Evolutionary conservation across 306 rosid species (phyloP), one percentile per base, ranked within the genome.

Genomic region (Quercus parvula): DNA sequence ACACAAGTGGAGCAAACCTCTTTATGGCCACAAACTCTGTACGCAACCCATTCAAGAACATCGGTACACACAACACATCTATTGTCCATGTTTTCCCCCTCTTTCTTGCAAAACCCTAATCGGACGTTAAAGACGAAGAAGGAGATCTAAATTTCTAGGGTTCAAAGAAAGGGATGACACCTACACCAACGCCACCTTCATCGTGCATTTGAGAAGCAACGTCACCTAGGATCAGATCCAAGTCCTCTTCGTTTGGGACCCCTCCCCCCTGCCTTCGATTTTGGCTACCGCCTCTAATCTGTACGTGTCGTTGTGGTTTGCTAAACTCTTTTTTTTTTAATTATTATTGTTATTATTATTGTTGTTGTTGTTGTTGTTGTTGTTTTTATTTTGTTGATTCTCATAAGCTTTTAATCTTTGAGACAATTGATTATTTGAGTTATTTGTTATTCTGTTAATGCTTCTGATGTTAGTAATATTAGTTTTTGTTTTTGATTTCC

Each of bases 231-330:
- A 83, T 70, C 88, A 77, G 91, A 89, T 94, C 87, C 81, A 25
- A 15, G 97, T 94, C 52, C 90, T 92, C 27, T 83, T 93, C 30
- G 93, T 89, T 5, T 94, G 97, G 97, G 97, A 94, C 81, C 63
- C 63, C 63, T 59, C 41, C 89, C 97, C 19, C 79, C 88, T 2
- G 97, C 92, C 2, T 89, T 94, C 1, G 86, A 91, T 71, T 94
- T 92, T 17, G 97, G 98, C 5, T 90, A 28, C 31, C 31, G 4
- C 31, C 31, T 28, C 31, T 55, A 4, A 1, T 38, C 1, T 55
- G 24, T 24, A 24, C 24, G 24, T 24, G 24, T 24, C 24, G 24
- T 24, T 24, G 24, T 24, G 24, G 1, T 24, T 24, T 24, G 44
- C 33, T 30, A 30, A 30, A 30, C 33, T 30, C 4, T 30, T 4